Percentiles rank a stretch among this genome's conserved stretches.
These are phyloP conservation scores for Trichoderma reesei DNA, from an alignment of 495 filamentous ascomycete genomes.

Conservation along the genomic window DNA sequence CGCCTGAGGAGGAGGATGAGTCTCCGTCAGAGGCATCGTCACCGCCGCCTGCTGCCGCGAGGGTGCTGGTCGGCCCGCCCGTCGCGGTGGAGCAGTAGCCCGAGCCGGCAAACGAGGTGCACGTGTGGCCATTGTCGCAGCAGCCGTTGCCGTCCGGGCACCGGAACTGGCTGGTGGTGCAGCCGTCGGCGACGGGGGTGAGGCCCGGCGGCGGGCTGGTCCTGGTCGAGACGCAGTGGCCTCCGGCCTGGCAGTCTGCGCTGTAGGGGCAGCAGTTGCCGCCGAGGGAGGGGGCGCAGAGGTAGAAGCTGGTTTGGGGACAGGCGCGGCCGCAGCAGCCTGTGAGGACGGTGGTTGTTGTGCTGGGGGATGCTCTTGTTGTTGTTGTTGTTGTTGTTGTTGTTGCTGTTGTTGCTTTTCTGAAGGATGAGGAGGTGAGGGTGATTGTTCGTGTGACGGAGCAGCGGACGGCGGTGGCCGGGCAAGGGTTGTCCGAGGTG, in stretches of 20 bases:
- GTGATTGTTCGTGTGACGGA: slow-evolving; percentile 10
- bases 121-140: slow-evolving; percentile 60
- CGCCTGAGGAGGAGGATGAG: slow-evolving; percentile 1
- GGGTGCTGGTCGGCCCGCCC: slow-evolving; percentile 13
- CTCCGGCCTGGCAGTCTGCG: slow-evolving; percentile 21
- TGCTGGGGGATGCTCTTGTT: neutral
- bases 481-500: slow-evolving; percentile 21
- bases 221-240: slow-evolving; percentile 20
- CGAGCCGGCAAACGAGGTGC: slow-evolving; percentile 50
- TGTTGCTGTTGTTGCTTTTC: too few relatives aligned
- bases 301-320: slow-evolving; percentile 25
- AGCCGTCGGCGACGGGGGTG: slow-evolving; percentile 34
- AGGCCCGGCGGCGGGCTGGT: slow-evolving; percentile 18
- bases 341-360: slow-evolving; percentile 12
- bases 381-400: neutral
- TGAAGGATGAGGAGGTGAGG: slow-evolving; percentile 11
- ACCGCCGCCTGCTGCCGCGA: slow-evolving; percentile 3
- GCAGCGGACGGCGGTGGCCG: slow-evolving; percentile 15
- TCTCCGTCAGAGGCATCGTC: neutral
- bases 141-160: slow-evolving; percentile 61
- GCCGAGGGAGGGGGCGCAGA: slow-evolving; percentile 30
- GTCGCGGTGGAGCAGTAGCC: slow-evolving; percentile 36
- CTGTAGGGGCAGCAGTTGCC: slow-evolving; percentile 36
- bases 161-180: slow-evolving; percentile 63
- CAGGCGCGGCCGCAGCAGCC: slow-evolving; percentile 34